phyloP scores from a whole-genome alignment of 2,329 filamentous ascomycete species.

The Phaeosphaeria sp. region DNA sequence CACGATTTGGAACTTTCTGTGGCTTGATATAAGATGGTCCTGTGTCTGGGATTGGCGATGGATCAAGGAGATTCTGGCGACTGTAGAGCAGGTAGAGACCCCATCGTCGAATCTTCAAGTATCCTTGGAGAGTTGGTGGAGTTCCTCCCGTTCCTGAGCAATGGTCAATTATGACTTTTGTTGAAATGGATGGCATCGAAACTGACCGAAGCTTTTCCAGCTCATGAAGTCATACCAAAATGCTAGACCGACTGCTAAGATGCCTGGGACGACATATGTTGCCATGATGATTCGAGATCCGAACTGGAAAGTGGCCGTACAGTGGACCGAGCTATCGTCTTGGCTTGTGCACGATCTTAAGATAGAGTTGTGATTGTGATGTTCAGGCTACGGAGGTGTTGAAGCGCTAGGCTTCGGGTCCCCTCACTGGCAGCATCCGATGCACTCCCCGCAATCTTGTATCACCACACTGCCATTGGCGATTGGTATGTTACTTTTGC shows the following conservation, averaged over 20 bases:
- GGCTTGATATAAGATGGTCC: conserved; percentile 34
- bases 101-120: conserved; percentile 38
- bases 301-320: neutral
- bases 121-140: conserved; percentile 38
- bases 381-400: neutral
- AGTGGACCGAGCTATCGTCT: neutral
- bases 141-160: conserved; percentile 39
- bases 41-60: conserved; percentile 29
- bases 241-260: conserved; percentile 18
- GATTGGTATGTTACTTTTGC: neutral
- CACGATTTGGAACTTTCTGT: conserved; percentile 25
- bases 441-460: conserved; percentile 11
- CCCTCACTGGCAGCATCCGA: conserved; percentile 13
- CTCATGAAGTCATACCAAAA: conserved; percentile 33
- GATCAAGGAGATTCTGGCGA: conserved; percentile 31
- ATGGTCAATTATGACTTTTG: conserved; percentile 8
- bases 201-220: conserved; percentile 29
- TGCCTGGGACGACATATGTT: conserved; percentile 15
- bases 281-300: conserved; percentile 2
- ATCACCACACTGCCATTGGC: neutral
- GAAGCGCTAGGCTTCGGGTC: conserved; percentile 13
- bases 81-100: conserved; percentile 36
- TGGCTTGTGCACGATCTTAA: neutral
- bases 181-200: neutral
- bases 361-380: neutral